phyloP scores from a whole-genome alignment of 176 grass and related monocot genomes.

The Hordeum marinum region DNA sequence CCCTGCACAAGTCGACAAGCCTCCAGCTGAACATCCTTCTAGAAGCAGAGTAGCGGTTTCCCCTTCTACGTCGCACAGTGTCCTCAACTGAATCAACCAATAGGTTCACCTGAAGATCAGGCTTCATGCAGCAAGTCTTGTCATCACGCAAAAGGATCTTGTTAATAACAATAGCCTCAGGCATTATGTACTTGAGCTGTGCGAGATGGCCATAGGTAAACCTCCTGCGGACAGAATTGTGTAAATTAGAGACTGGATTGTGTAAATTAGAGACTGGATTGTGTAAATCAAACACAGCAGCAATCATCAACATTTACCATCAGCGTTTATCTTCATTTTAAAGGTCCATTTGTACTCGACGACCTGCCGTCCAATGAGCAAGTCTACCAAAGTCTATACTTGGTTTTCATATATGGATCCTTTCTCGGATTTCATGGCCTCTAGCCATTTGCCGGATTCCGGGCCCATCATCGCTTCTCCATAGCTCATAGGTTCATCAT shows the following conservation, averaged over 20 bases:
- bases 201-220: conserved; percentile 77
- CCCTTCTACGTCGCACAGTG: conserved; percentile 45
- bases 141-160: conserved; percentile 71
- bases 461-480: no score
- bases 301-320: no score
- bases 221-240: conserved; percentile 39
- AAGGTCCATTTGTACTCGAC: no score
- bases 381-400: no score
- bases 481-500: no score
- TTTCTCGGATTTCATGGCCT: no score
- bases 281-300: not conserved
- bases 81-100: conserved; percentile 35
- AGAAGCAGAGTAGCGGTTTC: conserved; percentile 45
- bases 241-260: not conserved
- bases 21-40: conserved; percentile 74
- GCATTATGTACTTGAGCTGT: conserved; percentile 77
- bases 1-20: conserved; percentile 60
- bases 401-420: no score
- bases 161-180: conserved; percentile 61
- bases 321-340: no score
- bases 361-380: no score
- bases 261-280: no score
- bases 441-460: no score
- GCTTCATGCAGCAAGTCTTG: conserved; percentile 79
- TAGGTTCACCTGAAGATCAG: conserved; percentile 69